Percentiles rank a stretch among this genome's conserved stretches.
phyloP scores from a whole-genome alignment of 441 rosid species.

The Iberis amara region DNA sequence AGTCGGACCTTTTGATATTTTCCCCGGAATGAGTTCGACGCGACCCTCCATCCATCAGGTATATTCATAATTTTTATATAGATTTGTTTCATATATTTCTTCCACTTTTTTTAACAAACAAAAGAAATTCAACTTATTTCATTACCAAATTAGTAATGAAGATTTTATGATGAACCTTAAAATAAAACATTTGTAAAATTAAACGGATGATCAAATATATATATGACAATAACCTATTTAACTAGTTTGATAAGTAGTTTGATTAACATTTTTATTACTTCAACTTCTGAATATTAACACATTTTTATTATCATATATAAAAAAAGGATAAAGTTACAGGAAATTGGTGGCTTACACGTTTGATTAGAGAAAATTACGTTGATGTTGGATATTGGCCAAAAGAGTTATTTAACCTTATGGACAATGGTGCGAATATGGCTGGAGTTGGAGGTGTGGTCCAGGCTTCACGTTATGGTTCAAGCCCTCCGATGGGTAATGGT shows the following conservation, averaged over 20 bases:
- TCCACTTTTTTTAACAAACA: too few relatives aligned
- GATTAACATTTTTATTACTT: neutral
- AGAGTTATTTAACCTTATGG: slow-evolving; percentile 1
- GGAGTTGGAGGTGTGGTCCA: slow-evolving; percentile 11
- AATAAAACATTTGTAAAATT: too few relatives aligned
- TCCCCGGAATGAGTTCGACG: neutral
- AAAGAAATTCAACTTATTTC: too few relatives aligned
- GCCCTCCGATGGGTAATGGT: slow-evolving; percentile 12
- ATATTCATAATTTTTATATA: neutral
- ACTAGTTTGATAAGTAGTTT: neutral
- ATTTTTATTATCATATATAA: neutral
- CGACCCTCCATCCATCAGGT: neutral
- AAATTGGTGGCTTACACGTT: slow-evolving; percentile 19
- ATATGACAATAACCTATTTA: too few relatives aligned
- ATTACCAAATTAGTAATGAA: too few relatives aligned
- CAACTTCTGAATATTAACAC: neutral
- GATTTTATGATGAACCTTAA: too few relatives aligned
- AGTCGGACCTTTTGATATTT: neutral
- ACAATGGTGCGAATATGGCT: neutral
- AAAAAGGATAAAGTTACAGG: slow-evolving; percentile 5
- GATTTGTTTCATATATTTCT: neutral
- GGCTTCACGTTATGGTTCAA: neutral
- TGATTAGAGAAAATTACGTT: too few relatives aligned
- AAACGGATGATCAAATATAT: too few relatives aligned
- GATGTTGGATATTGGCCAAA: slow-evolving; percentile 9